These are phyloP conservation scores for Nannizzia gypsea DNA, from an alignment of 2,329 filamentous ascomycete genomes.

Conservation along the genomic window DNA sequence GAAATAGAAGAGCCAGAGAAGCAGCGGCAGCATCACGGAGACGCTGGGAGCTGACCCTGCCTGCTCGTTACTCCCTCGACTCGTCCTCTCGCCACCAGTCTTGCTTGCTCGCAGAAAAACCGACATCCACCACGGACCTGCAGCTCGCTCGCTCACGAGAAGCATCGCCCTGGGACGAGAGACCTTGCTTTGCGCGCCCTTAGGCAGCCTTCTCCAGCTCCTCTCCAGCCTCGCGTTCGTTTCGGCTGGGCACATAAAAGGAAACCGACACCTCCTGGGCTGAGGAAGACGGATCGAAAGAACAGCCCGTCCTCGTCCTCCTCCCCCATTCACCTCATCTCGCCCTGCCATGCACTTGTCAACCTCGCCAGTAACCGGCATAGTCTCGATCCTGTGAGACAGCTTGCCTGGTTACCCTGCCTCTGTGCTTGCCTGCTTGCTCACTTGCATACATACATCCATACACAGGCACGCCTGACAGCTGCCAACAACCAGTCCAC, in stretches of 20 bases:
- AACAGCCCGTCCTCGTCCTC: not conserved
- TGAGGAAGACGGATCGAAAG: not conserved
- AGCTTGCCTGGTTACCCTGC: slow-evolving; percentile 9
- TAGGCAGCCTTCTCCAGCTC: not conserved
- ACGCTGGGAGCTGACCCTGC: no score
- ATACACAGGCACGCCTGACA: not conserved
- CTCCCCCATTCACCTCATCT: not conserved
- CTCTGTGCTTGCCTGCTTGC: not conserved
- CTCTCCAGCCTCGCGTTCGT: not conserved
- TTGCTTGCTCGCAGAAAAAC: no score
- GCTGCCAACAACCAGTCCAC: not conserved
- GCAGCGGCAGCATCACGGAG: no score
- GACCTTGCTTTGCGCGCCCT: not conserved
- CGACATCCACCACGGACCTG: not conserved
- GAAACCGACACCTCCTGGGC: not conserved
- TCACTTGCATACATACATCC: no score
- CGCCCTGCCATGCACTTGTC: slow-evolving; percentile 11
- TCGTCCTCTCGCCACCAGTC: not conserved
- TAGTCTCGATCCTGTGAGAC: slow-evolving; percentile 12
- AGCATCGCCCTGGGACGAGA: not conserved
- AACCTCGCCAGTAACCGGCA: slow-evolving; percentile 9
- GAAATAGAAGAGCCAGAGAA: no score
- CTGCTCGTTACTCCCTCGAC: no score
- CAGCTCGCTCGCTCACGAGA: not conserved
- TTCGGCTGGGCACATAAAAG: not conserved